A percentile compares a stretch with the other conserved stretches of the same genome.
These are phyloP conservation scores for Voacanga thouarsii DNA, from an alignment of 257 asterid species.

Conservation along the genomic window DNA sequence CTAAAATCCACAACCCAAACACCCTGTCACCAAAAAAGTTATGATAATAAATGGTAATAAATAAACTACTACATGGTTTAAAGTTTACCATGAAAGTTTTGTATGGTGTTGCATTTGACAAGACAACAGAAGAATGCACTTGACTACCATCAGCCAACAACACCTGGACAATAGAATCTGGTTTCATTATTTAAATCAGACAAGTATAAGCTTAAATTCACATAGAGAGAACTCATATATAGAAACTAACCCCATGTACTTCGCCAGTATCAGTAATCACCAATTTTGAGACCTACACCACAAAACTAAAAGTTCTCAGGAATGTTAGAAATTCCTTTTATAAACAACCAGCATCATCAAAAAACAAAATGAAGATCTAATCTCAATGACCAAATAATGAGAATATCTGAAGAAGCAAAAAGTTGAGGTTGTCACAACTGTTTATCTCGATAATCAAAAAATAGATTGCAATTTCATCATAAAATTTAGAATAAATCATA, in stretches of 20 bases:
- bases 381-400: background rate
- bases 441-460: background rate
- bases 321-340: background rate
- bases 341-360: background rate
- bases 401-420: background rate
- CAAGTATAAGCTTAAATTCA: constrained; percentile 7
- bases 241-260: constrained; percentile 63
- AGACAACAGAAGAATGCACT: constrained; percentile 73
- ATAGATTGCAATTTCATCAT: background rate
- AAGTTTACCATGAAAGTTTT: constrained; percentile 73
- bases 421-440: background rate
- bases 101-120: constrained; percentile 98
- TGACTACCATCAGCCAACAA: constrained; percentile 72
- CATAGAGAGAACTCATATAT: constrained; percentile 6
- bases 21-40: background rate
- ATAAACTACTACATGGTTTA: background rate
- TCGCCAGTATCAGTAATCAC: constrained; percentile 55
- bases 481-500: background rate
- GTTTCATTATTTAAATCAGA: constrained; percentile 15
- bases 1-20: background rate
- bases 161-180: constrained; percentile 52
- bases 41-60: background rate
- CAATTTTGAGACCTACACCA: constrained; percentile 62
- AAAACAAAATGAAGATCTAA: background rate
- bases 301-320: constrained; percentile 5